These are phyloP conservation scores for Tetracladium marchalianum DNA, from an alignment of 495 filamentous ascomycete species.

Conservation along the genomic window DNA sequence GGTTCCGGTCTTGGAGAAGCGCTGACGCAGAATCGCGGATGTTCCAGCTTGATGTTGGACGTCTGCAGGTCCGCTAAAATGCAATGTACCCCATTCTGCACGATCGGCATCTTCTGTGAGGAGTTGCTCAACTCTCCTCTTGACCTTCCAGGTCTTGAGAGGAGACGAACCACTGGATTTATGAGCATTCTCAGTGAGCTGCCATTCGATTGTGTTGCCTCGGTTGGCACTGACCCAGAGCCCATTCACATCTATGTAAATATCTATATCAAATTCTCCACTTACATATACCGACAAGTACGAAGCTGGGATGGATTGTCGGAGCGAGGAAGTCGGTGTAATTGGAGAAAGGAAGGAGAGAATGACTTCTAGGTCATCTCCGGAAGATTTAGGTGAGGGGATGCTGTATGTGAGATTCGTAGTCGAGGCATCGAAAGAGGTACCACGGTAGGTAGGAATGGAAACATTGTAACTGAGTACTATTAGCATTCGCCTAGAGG, in stretches of 20 bases:
- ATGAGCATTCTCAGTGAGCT: slow-evolving; percentile 24
- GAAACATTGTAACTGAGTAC: slow-evolving; percentile 49
- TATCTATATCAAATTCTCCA: slow-evolving; percentile 61
- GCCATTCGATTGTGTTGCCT: slow-evolving; percentile 60
- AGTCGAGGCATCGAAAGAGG: slow-evolving; percentile 82
- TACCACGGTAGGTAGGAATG: slow-evolving; percentile 64
- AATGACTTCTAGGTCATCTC: slow-evolving; percentile 40
- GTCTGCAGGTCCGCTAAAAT: slow-evolving; percentile 62
- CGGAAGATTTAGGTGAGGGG: slow-evolving; percentile 29
- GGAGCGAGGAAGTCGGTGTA: slow-evolving; percentile 81
- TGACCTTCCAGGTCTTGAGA: slow-evolving; percentile 51
- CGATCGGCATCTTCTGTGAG: slow-evolving; percentile 68
- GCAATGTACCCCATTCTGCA: slow-evolving; percentile 81
- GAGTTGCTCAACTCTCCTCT: slow-evolving; percentile 51
- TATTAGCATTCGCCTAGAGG: not conserved
- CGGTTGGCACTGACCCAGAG: slow-evolving; percentile 78
- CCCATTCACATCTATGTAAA: slow-evolving; percentile 85
- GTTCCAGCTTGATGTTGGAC: slow-evolving; percentile 59
- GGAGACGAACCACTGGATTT: not conserved
- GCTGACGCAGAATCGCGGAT: slow-evolving; percentile 54
- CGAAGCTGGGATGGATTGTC: slow-evolving; percentile 82
- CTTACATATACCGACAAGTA: slow-evolving; percentile 71
- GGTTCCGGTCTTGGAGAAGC: slow-evolving; percentile 60
- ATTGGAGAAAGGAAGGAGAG: slow-evolving; percentile 90
- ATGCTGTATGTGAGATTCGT: slow-evolving; percentile 85